These are phyloP conservation scores for Tylopilus sp. DNA, from an alignment of 768 basidiomycete species.

Conservation along the genomic window DNA sequence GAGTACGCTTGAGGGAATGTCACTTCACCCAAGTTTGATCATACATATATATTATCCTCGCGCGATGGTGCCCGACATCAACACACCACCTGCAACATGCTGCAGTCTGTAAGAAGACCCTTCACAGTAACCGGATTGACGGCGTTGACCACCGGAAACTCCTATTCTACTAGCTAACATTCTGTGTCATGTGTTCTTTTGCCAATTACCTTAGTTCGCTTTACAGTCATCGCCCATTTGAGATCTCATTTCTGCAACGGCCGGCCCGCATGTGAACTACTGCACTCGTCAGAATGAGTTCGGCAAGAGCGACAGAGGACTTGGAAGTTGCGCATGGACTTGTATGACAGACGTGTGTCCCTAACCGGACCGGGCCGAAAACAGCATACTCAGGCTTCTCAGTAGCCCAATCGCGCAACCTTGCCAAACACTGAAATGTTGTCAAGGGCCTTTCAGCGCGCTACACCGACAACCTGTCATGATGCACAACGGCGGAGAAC, in stretches of 20 bases:
- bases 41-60: not conserved
- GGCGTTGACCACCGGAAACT: constrained; percentile 19
- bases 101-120: not conserved
- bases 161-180: not conserved
- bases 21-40: constrained; percentile 9
- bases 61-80: not conserved
- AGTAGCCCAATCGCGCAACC: not conserved
- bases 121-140: not conserved
- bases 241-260: not conserved
- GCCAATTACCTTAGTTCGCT: not conserved
- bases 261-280: not conserved
- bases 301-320: too few species aligned
- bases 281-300: too few species aligned
- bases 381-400: not conserved
- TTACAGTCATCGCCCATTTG: not conserved
- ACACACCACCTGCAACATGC: not conserved
- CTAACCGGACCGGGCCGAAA: not conserved
- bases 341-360: too few species aligned
- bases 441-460: constrained; percentile 6
- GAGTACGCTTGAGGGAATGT: constrained; percentile 14
- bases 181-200: not conserved
- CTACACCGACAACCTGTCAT: constrained; percentile 1
- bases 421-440: constrained; percentile 17
- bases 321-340: too few species aligned
- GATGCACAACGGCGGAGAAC: constrained; percentile 22